Base-by-base conservation (phyloP, 2,329 filamentous ascomycete species). In the Metarhizium rileyi region DNA sequence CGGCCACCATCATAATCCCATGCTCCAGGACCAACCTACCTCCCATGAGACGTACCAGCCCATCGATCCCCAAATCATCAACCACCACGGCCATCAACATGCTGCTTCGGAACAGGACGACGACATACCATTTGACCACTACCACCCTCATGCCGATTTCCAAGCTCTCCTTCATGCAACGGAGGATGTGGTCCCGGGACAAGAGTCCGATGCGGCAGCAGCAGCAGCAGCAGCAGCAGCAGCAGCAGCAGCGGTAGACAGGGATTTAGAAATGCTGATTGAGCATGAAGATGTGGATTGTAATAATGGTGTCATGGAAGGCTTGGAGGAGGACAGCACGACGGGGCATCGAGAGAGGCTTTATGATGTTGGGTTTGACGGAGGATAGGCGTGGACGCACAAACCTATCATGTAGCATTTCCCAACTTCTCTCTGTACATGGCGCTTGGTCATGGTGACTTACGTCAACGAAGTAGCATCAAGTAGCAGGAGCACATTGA, bases 21-120 rank as follows among this genome's bases (percentile, higher is more conserved):
- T 65, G 59, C 52, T 67, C 12, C 65, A 68, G 16, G 63, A 57
- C 30, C 61, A 61, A 44, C 59, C 61, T 18, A 16, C 48, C 44
- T 52, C 56, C 25, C 58, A 56, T 28, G 52, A 57, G 28, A 53
- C 62, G 23, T 76, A 75, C 59, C 74, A 78, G 48, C 77, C 76
- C 25, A 80, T 81, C 61, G 77, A 81, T 58, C 77, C 77, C n/a
- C 76, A 77, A 55, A 79, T 80, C 48, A 79, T 80, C 56, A 72
- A 66, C 23, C 59, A 63, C 35, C 61, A 56, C 42, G 59, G 59
- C 8, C 59, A 63, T 44, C 61, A 64, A 50, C 60, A 62, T 47
- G 55, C 44, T 20, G 14, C 33, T 44, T 48, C 27, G 35, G 49
- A 41, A 23, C 47, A 52, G 40, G 59, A 59, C 9, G 63, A 70